These are phyloP conservation scores for Termitomyces sp. DNA, from an alignment of 768 basidiomycete species.

Conservation along the genomic window DNA sequence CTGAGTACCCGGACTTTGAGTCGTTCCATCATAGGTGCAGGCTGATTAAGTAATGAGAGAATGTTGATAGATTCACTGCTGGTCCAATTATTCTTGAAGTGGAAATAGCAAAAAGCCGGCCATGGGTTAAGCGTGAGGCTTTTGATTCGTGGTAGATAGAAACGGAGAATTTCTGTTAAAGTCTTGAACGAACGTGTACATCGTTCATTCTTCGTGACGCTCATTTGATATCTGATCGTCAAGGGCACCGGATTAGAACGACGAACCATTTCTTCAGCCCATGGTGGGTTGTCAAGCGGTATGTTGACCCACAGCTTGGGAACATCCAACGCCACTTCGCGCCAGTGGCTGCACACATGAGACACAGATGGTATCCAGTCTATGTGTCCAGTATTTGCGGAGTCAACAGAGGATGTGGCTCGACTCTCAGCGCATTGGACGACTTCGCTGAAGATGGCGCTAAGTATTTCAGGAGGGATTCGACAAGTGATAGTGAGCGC, in stretches of 20 bases:
- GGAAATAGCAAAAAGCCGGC: no score
- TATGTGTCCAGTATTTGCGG: no score
- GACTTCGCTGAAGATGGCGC: not conserved
- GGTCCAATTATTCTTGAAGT: not conserved
- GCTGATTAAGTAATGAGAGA: not conserved
- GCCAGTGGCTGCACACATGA: not conserved
- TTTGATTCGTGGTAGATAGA: not conserved
- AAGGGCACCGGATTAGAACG: not conserved
- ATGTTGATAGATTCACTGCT: not conserved
- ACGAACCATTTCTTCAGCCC: not conserved
- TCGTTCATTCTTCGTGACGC: no score
- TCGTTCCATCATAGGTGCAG: not conserved
- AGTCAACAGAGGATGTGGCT: not conserved
- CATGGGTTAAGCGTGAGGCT: not conserved
- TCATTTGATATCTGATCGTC: not conserved
- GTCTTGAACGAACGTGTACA: not conserved
- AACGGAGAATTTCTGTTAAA: not conserved
- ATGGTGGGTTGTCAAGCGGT: not conserved
- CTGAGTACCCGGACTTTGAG: not conserved
- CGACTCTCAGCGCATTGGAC: no score
- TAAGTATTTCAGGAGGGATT: not conserved
- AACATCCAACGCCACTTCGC: not conserved
- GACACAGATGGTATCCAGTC: not conserved
- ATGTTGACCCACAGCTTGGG: not conserved
- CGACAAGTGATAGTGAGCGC: not conserved